Percentiles rank a stretch among this genome's conserved stretches.
Conservation (phyloP, 805 yeast genomes). For the Millerago galiae region DNA sequence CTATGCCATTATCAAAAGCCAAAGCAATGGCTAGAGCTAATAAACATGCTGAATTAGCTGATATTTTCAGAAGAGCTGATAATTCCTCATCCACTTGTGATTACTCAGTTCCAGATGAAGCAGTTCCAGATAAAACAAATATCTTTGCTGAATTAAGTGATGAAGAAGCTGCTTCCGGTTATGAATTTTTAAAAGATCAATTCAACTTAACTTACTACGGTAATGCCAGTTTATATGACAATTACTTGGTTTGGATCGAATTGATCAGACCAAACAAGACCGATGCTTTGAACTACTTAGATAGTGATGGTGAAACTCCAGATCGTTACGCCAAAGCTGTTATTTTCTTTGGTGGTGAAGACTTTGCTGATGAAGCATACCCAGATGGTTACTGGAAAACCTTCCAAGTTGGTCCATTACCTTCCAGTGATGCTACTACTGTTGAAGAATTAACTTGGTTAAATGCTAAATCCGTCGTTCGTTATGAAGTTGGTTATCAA, state of each 20-base stretch:
- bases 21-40: background rate
- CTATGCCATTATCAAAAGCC: background rate
- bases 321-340: conserved; percentile 18
- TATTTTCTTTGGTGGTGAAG: conserved; percentile 22
- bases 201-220: conserved; percentile 16
- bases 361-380: conserved; percentile 15
- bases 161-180: conserved; percentile 17
- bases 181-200: conserved; percentile 8
- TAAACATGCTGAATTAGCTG: background rate
- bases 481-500: conserved; percentile 16
- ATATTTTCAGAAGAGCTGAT: background rate
- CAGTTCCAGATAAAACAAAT: conserved; percentile 14
- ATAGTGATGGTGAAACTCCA: conserved; percentile 16
- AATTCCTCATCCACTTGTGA: conserved; percentile 1
- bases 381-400: conserved; percentile 23
- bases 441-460: conserved; percentile 14
- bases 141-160: conserved; percentile 19
- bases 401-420: conserved; percentile 21
- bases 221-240: conserved; percentile 18
- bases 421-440: conserved; percentile 8
- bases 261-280: conserved; percentile 23
- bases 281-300: conserved; percentile 20
- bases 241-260: conserved; percentile 22
- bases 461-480: conserved; percentile 16
- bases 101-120: conserved; percentile 11